Base-by-base conservation (phyloP, 768 basidiomycete genomes). In the Stropharia rugosoannulata region DNA sequence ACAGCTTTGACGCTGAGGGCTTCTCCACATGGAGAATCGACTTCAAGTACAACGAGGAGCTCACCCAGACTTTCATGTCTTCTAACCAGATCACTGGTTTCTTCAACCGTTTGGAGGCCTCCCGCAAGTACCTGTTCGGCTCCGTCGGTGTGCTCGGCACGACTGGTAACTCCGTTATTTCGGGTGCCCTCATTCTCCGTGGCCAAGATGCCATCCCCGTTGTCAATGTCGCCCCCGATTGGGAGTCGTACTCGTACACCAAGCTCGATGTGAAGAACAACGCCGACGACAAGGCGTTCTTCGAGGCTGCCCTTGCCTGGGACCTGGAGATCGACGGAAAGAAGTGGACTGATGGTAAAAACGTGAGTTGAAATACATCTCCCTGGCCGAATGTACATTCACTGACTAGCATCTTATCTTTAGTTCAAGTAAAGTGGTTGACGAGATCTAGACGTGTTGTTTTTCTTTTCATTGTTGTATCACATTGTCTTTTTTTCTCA, bases 71-170 rank as follows among this genome's bases (percentile, higher is more conserved):
- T 50, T 98, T 93, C 83, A 98, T 93, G 95, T 95, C 93, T 57
- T 83, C 85, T 59, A 98, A 98, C 82, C 91, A 90, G 73, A 85
- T 97, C 66, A 84, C 85, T 56, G 96, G 96, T 15, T 94, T 96
- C 86, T 98, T 95, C 84, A 92, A 95, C 82, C 93, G 97, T 55
- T 86, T 99, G 8, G 97, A 98, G 77, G 97, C 86, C 9, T 94
- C 95, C 19, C 89, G 96, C 73, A 96, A 97, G 74, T 96, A 97
- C 80, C 82, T 95, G 61, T 97, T 98, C 72, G 96, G 88, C 12
- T 95, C 93, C 42, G 71, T 94, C 44, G 94, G 93, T 70, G 97
- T 99, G 18, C 85, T 95, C 56, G 96, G 97, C 68, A 73, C 75
- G 65, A 49, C 78, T 68, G 90, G 90, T 74, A 78, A 91, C 74